These are phyloP conservation scores for Zygoascus meyerae DNA, from an alignment of 1,139 yeast species.

Conservation along the genomic window DNA sequence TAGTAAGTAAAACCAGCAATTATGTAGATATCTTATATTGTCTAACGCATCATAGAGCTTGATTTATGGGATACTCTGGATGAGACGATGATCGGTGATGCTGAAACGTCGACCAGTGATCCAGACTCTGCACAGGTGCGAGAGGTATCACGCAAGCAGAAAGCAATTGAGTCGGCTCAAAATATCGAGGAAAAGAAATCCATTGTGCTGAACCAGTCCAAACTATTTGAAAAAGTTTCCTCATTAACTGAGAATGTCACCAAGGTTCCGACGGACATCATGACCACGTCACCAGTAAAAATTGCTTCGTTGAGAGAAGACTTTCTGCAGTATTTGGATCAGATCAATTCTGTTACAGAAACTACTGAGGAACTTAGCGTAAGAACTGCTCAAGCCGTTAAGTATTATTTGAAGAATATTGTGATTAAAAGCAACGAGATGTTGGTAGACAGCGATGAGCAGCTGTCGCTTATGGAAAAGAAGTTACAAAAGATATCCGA, in stretches of 20 bases:
- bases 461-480: slow-evolving; percentile 16
- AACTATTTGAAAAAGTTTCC: slow-evolving; percentile 4
- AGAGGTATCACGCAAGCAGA: no score
- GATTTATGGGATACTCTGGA: slow-evolving; percentile 15
- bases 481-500: slow-evolving; percentile 11
- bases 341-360: slow-evolving; percentile 11
- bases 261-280: no score
- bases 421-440: slow-evolving; percentile 15
- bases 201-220: slow-evolving; percentile 2
- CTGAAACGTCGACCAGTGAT: neutral
- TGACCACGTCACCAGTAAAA: slow-evolving; percentile 11
- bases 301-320: slow-evolving; percentile 10
- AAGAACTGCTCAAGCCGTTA: slow-evolving; percentile 19
- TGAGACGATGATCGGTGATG: slow-evolving; percentile 5
- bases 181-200: slow-evolving; percentile 3
- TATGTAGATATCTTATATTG: neutral
- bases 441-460: slow-evolving; percentile 17
- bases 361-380: slow-evolving; percentile 18
- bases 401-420: slow-evolving; percentile 14
- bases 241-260: slow-evolving; percentile 5
- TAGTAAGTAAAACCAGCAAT: slow-evolving; percentile 9
- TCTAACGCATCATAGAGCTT: slow-evolving; percentile 7
- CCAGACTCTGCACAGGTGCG: slow-evolving; percentile 4
- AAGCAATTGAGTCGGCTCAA: no score
- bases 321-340: slow-evolving; percentile 10